Evolutionary conservation across 148 eudicot genomes (phyloP).

Genomic region (Camellia granthamiana): DNA sequence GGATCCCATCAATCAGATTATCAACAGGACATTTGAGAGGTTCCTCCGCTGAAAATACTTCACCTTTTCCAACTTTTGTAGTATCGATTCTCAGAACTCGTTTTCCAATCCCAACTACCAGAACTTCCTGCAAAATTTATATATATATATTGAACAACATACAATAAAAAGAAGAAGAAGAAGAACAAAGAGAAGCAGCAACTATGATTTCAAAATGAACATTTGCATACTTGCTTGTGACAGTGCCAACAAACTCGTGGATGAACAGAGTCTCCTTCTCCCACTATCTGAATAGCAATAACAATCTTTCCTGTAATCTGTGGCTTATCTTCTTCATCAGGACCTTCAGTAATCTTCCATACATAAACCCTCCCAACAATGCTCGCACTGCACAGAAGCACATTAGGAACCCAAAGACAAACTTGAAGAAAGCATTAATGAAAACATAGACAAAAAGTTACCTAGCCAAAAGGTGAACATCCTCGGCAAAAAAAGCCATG

Average conservation of each 20-base stretch:
- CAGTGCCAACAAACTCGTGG: conserved; percentile 99
- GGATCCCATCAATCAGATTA: conserved; percentile 82
- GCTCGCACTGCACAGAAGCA: conserved; percentile 68
- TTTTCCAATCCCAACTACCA: conserved; percentile 82
- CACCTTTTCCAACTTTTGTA: conserved; percentile 79
- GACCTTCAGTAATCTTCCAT: conserved; percentile 93
- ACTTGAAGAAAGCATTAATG: not conserved
- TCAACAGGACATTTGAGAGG: conserved; percentile 73
- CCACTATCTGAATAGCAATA: conserved; percentile 69
- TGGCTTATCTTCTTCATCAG: conserved; percentile 83
- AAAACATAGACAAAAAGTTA: conserved; percentile 26
- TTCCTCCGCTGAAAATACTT: conserved; percentile 63
- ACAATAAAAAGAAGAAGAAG: not conserved
- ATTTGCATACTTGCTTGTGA: conserved; percentile 78
- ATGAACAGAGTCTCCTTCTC: conserved; percentile 77
- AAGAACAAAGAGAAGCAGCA: not conserved
- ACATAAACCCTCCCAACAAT: conserved; percentile 87
- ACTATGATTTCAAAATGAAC: not conserved
- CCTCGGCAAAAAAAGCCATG: conserved; percentile 99
- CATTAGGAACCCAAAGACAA: conserved; percentile 22
- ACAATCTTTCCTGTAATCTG: conserved; percentile 77
- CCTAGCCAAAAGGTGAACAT: conserved; percentile 98
- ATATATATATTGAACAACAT: not conserved
- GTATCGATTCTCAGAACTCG: conserved; percentile 75
- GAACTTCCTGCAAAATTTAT: conserved; percentile 63